A percentile compares a stretch with the other conserved stretches of the same genome.
Conservation (phyloP, 495 filamentous ascomycete species). For the Xylaria longipes region DNA sequence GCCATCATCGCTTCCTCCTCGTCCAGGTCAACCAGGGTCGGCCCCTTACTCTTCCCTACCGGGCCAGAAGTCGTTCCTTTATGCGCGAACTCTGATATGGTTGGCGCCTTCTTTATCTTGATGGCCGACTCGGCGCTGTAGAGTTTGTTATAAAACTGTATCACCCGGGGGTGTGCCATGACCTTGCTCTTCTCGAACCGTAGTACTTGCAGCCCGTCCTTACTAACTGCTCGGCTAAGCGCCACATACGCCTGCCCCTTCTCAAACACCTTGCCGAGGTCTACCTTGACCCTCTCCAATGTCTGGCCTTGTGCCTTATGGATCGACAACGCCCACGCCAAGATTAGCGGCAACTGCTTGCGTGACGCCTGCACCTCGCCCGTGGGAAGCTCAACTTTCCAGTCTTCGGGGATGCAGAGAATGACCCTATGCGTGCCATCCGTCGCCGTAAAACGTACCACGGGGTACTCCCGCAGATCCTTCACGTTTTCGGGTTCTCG, state of each 20-base stretch:
- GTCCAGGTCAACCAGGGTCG: conserved; percentile 33
- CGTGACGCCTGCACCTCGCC: conserved; percentile 91
- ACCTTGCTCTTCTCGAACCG: conserved; percentile 90
- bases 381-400: conserved; percentile 96
- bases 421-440: conserved; percentile 81
- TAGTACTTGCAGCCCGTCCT: conserved; percentile 86
- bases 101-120: conserved; percentile 35
- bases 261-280: conserved; percentile 90
- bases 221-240: conserved; percentile 81
- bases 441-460: conserved; percentile 79
- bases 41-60: conserved; percentile 20
- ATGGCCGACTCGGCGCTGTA: conserved; percentile 62
- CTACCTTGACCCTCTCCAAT: conserved; percentile 91
- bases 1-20: conserved; percentile 48
- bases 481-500: conserved; percentile 40
- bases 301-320: conserved; percentile 99
- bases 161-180: conserved; percentile 89
- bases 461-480: conserved; percentile 66
- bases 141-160: conserved; percentile 81
- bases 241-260: conserved; percentile 92
- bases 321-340: conserved; percentile 96
- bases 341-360: conserved; percentile 80
- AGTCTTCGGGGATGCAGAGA: conserved; percentile 83
- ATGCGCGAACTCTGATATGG: conserved; percentile 39
- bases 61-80: conserved; percentile 25